These are phyloP conservation scores for Nannochloris sp. DNA, from an alignment of 139 green algal genomes.

Conservation along the genomic window DNA sequence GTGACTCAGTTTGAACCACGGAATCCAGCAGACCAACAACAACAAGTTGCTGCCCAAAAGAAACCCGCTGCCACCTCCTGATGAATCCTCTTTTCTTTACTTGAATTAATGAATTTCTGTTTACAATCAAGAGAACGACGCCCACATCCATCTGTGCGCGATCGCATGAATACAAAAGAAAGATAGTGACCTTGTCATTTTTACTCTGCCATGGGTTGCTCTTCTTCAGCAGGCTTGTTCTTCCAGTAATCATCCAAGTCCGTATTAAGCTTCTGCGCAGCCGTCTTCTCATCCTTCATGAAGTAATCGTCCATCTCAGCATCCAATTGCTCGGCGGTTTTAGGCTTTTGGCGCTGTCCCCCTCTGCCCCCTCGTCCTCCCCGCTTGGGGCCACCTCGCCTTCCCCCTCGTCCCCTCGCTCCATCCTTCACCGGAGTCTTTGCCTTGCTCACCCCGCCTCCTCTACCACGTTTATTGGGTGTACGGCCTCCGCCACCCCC, in stretches of 20 bases:
- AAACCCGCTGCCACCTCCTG: constrained; percentile 1
- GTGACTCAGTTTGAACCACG: constrained; percentile 5
- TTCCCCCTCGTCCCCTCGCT: background rate
- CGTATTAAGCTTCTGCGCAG: constrained; percentile 10
- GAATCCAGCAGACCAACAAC: background rate
- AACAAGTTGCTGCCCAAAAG: background rate
- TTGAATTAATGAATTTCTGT: too few species aligned
- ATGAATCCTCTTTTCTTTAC: constrained; percentile 4
- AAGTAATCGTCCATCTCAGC: constrained; percentile 37
- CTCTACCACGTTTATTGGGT: background rate
- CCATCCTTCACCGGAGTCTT: background rate
- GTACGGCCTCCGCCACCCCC: constrained; percentile 7
- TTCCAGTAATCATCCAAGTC: constrained; percentile 34
- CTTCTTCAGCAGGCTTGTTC: background rate
- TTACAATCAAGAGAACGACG: too few species aligned
- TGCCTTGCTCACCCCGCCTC: background rate
- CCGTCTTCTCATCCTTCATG: constrained; percentile 12
- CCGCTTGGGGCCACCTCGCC: background rate
- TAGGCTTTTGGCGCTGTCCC: background rate
- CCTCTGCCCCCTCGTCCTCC: background rate
- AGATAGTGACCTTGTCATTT: background rate
- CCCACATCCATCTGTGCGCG: too few species aligned
- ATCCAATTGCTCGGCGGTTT: constrained; percentile 26
- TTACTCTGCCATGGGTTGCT: background rate
- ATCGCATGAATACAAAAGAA: background rate